Conservation (phyloP, 495 filamentous ascomycete species). For the Hypoxylon subgilvum region DNA sequence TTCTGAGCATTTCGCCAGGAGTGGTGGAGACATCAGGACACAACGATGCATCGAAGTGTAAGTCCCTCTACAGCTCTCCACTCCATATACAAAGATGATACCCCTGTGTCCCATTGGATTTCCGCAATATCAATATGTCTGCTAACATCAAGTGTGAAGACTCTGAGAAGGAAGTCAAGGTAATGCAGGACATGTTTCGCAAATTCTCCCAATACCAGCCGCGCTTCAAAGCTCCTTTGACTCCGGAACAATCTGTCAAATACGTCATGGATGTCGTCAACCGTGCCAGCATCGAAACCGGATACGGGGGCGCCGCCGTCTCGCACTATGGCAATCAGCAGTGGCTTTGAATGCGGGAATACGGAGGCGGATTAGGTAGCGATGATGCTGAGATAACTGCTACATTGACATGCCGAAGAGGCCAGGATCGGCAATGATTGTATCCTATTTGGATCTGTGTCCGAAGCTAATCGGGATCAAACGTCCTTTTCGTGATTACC, state of each 20-base stretch:
- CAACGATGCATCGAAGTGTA: conserved; percentile 23
- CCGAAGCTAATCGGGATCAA: no score
- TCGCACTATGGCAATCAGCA: conserved; percentile 56
- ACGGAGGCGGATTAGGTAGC: no score
- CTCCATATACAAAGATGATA: no score
- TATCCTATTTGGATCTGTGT: no score
- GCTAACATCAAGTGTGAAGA: conserved; percentile 32
- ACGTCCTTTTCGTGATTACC: no score
- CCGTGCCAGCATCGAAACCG: conserved; percentile 54
- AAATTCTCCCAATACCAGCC: conserved; percentile 55
- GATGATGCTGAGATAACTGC: no score
- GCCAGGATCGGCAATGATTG: no score
- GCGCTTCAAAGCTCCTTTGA: conserved; percentile 54
- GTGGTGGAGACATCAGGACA: conserved; percentile 44
- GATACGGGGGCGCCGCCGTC: conserved; percentile 58
- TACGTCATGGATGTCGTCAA: conserved; percentile 47
- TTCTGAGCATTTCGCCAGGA: conserved; percentile 59
- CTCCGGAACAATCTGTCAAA: conserved; percentile 51
- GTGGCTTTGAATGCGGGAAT: conserved; percentile 15
- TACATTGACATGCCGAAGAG: no score
- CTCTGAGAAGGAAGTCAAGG: conserved; percentile 46
- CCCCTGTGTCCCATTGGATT: no score
- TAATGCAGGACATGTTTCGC: conserved; percentile 34
- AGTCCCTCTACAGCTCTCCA: background rate
- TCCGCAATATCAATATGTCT: background rate